Conservation (phyloP, 1,139 yeast genomes). For the Suhomyces yuchorum region DNA sequence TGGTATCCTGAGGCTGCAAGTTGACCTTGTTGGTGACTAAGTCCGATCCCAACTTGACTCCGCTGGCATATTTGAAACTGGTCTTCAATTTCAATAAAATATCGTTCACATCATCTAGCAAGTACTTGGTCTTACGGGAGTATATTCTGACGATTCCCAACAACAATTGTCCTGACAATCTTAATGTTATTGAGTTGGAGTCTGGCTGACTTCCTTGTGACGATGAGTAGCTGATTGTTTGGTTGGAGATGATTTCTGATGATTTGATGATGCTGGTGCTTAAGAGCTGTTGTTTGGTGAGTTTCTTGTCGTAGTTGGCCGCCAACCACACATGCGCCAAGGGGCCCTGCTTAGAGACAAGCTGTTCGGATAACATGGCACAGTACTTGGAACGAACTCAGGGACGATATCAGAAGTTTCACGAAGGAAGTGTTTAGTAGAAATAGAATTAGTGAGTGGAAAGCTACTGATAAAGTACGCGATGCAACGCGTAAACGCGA, state of each 20-base stretch:
- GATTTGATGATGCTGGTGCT: slow-evolving; percentile 73
- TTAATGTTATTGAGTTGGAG: slow-evolving; percentile 58
- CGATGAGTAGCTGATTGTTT: slow-evolving; percentile 19
- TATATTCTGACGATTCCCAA: slow-evolving; percentile 89
- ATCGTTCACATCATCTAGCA: slow-evolving; percentile 83
- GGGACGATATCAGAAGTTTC: neutral
- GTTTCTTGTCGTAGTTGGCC: slow-evolving; percentile 80
- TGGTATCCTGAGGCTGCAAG: slow-evolving; percentile 52
- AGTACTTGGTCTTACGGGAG: slow-evolving; percentile 80
- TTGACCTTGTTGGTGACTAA: slow-evolving; percentile 33
- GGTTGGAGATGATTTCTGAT: slow-evolving; percentile 52
- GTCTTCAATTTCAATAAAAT: slow-evolving; percentile 73
- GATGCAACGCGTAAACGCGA: slow-evolving; percentile 13
- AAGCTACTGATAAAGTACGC: neutral
- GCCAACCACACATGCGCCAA: slow-evolving; percentile 93
- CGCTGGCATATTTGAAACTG: slow-evolving; percentile 57
- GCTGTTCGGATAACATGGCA: slow-evolving; percentile 41
- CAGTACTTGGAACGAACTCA: neutral
- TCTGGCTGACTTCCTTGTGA: slow-evolving; percentile 13
- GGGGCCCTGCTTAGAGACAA: slow-evolving; percentile 73
- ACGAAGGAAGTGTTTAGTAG: neutral
- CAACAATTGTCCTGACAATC: slow-evolving; percentile 85
- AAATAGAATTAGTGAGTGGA: neutral
- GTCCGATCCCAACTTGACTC: slow-evolving; percentile 35
- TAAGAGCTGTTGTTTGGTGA: slow-evolving; percentile 74